phyloP scores from a whole-genome alignment of 139 green algal genomes.

The Chlorella sorokiniana region DNA sequence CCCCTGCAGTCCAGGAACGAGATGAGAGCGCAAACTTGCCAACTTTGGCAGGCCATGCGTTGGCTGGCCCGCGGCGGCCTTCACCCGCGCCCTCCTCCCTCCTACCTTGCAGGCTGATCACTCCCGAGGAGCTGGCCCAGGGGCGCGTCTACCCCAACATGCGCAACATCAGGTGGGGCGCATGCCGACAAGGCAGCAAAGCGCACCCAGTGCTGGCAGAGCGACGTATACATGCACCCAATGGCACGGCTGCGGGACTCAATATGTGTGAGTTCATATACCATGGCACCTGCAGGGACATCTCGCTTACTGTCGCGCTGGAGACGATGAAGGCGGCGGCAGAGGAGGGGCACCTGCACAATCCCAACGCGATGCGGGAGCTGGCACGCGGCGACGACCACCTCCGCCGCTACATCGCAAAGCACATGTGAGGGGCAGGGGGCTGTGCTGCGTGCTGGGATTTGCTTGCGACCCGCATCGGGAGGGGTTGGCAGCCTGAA shows the following conservation, averaged over 20 bases:
- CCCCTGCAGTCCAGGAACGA: no score
- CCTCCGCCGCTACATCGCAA: slow-evolving; percentile 25
- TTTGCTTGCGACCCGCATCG: no score
- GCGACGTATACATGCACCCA: no score
- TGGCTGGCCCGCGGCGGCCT: no score
- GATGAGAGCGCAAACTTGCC: no score
- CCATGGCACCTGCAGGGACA: slow-evolving; percentile 44
- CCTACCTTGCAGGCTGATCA: slow-evolving; percentile 50
- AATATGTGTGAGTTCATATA: background rate
- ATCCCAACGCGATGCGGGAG: slow-evolving; percentile 10
- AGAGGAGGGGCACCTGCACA: slow-evolving; percentile 55
- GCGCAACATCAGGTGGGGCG: slow-evolving; percentile 19
- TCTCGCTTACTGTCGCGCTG: slow-evolving; percentile 58
- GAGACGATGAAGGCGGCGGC: slow-evolving; percentile 65
- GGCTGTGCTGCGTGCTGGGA: no score
- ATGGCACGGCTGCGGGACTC: no score
- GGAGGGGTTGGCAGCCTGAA: no score
- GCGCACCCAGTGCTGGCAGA: no score
- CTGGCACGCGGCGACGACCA: slow-evolving; percentile 16
- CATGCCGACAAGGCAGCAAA: no score
- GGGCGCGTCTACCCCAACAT: slow-evolving; percentile 51
- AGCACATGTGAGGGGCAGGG: slow-evolving; percentile 46
- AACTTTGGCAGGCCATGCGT: no score
- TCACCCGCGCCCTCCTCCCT: background rate
- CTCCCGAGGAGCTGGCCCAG: slow-evolving; percentile 56